Evolutionary conservation across 2,329 filamentous ascomycete species (phyloP), one percentile per base, ranked within the genome.

Genomic region (Apiospora koreana): DNA sequence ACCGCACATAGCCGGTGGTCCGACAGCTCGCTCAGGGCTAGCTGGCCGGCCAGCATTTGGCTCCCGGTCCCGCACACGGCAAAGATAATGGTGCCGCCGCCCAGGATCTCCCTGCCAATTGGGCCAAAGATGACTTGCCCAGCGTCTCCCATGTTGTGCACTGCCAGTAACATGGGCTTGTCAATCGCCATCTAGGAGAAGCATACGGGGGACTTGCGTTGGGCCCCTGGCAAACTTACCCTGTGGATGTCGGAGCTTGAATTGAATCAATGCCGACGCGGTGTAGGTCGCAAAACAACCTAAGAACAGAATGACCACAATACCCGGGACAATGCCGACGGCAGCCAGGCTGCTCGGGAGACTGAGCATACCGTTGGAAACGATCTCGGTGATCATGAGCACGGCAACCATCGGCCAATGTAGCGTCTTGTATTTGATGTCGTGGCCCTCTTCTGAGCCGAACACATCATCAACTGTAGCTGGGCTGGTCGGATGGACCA

Each of bases 81-180:
- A 73, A 88, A 88, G 72, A 86, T 80, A 68, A 87, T 77, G 0
- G 85, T 87, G 3, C 86, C 86, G 23, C 78, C 81, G 41, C 81
- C 81, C 46, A 88, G 80, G 16, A 87, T 72, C 72, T 86, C 86
- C 31, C 85, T 82, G 0, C 87, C 86, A 6, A 85, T 70, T 1
- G 81, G 83, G 2, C 88, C 87, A 69, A 88, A 87, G 25, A 89
- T 80, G 68, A 88, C 83, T 54, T 78, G 78, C 21, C 87, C 87
- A 0, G 86, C 87, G 72, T 89, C 87, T 54, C 87, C 87, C 79
- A 89, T 88, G 68, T 84, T 85, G 74, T 89, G 88, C 3, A 89
- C 86, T 83, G 76, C 16, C 18, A 35, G 74, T 69, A 9, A 64
- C 18, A 78, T 14, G 46, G 76, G 35, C 16, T 54, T 38, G 28